Evolutionary conservation across 1,139 yeast species (phyloP).

Genomic region (Candida labiduridarum): DNA sequence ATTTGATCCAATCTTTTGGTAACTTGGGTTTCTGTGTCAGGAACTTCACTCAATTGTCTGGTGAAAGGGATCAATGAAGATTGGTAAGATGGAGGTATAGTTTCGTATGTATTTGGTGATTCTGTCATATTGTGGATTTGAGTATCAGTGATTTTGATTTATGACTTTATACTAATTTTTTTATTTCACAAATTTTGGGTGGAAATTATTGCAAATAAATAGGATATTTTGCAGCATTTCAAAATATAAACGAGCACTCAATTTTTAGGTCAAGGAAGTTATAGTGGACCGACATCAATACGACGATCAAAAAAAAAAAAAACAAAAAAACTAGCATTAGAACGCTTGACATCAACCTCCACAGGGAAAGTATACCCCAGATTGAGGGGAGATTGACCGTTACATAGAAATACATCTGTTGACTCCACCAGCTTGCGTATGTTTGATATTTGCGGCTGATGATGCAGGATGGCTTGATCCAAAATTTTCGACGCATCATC

Average conservation of each 20-base stretch:
- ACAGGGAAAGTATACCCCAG: background rate
- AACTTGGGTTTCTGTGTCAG: conserved; percentile 1
- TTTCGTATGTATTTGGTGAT: background rate
- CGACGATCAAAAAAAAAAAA: background rate
- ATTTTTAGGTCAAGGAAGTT: background rate
- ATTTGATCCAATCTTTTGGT: conserved; percentile 2
- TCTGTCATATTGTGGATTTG: background rate
- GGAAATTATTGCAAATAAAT: background rate
- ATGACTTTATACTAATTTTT: background rate
- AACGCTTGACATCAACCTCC: background rate
- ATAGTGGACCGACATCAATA: background rate
- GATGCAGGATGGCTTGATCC: background rate
- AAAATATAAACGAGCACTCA: background rate
- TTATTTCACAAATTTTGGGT: background rate
- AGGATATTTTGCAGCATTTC: conserved; percentile 1
- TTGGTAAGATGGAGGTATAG: conserved; percentile 7
- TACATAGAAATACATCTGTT: background rate
- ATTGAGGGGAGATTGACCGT: no score
- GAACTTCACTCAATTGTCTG: conserved; percentile 2
- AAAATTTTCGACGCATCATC: background rate
- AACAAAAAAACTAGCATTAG: background rate
- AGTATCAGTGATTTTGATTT: background rate
- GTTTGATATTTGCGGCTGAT: background rate
- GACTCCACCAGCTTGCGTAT: background rate
- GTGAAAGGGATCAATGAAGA: conserved; percentile 5